Percentiles rank a stretch among this genome's conserved stretches.
Evolutionary conservation across 345 rosid species (phyloP).

Genomic region (Dipteronia sinensis): DNA sequence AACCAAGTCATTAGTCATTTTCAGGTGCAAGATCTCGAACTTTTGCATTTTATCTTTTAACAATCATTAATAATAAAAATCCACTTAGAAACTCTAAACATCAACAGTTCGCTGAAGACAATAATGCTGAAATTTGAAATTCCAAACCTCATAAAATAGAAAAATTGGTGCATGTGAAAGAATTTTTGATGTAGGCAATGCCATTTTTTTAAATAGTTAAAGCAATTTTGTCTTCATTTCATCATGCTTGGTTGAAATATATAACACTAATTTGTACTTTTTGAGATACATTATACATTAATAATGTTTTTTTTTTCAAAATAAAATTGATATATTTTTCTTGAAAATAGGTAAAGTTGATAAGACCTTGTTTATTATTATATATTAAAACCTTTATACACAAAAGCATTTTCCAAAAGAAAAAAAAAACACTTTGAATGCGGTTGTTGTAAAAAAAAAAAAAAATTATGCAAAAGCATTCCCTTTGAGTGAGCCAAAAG

Average conservation of each 20-base stretch:
- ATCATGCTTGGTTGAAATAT: background rate
- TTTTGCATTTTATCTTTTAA: too few relatives aligned
- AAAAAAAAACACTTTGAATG: too few relatives aligned
- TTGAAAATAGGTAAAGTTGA: background rate
- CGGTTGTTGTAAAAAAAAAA: background rate
- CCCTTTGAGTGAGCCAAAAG: background rate
- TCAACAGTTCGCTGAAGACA: too few relatives aligned
- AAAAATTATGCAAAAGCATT: background rate
- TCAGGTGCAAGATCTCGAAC: too few relatives aligned
- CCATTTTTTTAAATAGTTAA: background rate
- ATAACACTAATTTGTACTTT: background rate
- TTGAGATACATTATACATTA: background rate
- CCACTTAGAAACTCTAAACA: too few relatives aligned
- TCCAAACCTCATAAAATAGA: too few relatives aligned
- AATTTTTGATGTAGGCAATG: background rate
- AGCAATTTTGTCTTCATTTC: background rate
- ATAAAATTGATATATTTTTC: too few relatives aligned
- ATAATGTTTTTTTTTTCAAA: too few relatives aligned
- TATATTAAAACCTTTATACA: background rate
- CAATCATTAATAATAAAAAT: too few relatives aligned
- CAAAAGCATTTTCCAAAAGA: background rate
- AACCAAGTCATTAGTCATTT: too few relatives aligned
- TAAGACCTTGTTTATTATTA: too few relatives aligned
- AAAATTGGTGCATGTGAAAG: background rate
- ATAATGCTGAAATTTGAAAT: too few relatives aligned